Conservation (phyloP, 2,329 filamentous ascomycete genomes). For the Microthyrium microscopicum region DNA sequence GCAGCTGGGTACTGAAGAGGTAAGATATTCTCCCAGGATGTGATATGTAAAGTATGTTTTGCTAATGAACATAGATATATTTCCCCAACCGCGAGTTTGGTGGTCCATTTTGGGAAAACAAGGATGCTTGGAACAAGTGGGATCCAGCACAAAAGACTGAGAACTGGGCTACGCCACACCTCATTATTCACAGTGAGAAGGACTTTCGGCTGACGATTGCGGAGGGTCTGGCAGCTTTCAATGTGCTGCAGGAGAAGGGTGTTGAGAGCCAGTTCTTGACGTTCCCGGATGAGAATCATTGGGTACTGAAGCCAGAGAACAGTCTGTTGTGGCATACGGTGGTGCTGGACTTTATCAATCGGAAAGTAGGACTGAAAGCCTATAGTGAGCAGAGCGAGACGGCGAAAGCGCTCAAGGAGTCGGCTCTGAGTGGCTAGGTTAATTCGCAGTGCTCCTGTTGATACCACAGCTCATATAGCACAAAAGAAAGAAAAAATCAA, state of each 20-base stretch:
- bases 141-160: slow-evolving; percentile 38
- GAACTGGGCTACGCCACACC: slow-evolving; percentile 72
- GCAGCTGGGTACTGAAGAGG: slow-evolving; percentile 34
- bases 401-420: not conserved
- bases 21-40: no score
- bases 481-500: no score
- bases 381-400: not conserved
- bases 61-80: no score
- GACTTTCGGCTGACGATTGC: slow-evolving; percentile 79
- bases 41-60: no score
- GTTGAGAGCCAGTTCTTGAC: slow-evolving; percentile 64
- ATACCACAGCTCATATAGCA: no score
- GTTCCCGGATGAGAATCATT: slow-evolving; percentile 67
- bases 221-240: slow-evolving; percentile 74
- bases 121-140: slow-evolving; percentile 37
- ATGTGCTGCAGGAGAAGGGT: slow-evolving; percentile 59
- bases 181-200: slow-evolving; percentile 79
- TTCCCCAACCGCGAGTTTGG: slow-evolving; percentile 31
- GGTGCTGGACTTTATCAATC: slow-evolving; percentile 62
- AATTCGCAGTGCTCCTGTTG: no score
- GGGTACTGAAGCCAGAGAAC: slow-evolving; percentile 88
- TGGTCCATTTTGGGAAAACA: slow-evolving; percentile 20
- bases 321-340: slow-evolving; percentile 77
- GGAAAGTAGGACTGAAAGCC: slow-evolving; percentile 33
- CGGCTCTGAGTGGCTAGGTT: no score